Conservation (phyloP, 495 filamentous ascomycete genomes). For the Oidiodendron maius region DNA sequence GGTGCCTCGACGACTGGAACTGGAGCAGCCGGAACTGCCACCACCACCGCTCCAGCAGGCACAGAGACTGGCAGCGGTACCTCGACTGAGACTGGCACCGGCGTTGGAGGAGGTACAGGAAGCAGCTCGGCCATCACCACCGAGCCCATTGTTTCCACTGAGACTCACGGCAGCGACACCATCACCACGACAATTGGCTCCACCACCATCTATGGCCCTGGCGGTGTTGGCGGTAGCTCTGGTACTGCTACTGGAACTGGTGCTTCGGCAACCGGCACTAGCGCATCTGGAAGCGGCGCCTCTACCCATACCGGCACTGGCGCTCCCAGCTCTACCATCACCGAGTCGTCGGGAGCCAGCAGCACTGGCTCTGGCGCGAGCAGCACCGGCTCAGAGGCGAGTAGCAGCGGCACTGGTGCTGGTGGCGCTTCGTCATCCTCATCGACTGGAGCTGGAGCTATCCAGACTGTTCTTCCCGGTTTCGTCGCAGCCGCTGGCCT, state of each 20-base stretch:
- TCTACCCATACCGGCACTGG: neutral
- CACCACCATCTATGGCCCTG: constrained; percentile 13
- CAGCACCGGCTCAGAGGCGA: neutral
- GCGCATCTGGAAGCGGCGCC: neutral
- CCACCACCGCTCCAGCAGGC: constrained; percentile 1
- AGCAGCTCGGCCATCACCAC: constrained; percentile 19
- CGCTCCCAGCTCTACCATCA: neutral
- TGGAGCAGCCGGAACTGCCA: constrained; percentile 6
- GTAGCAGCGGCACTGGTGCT: neutral
- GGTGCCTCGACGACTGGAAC: constrained; percentile 1
- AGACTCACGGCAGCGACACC: constrained; percentile 13
- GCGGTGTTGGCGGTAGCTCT: neutral
- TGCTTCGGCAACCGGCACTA: neutral
- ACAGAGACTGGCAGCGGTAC: neutral
- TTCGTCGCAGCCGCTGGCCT: constrained; percentile 17
- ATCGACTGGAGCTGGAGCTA: constrained; percentile 15
- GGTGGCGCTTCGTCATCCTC: constrained; percentile 11
- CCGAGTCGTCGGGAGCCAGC: neutral
- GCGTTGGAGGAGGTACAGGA: constrained; percentile 1
- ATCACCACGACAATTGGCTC: constrained; percentile 14
- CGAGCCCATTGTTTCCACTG: constrained; percentile 14
- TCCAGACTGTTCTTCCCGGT: constrained; percentile 18
- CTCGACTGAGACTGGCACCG: neutral
- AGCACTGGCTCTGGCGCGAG: neutral
- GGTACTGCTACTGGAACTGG: neutral